Evolutionary conservation across 2,329 filamentous ascomycete genomes (phyloP), one percentile per base, ranked within the genome.

Genomic region (Neocucurbitaria cava): DNA sequence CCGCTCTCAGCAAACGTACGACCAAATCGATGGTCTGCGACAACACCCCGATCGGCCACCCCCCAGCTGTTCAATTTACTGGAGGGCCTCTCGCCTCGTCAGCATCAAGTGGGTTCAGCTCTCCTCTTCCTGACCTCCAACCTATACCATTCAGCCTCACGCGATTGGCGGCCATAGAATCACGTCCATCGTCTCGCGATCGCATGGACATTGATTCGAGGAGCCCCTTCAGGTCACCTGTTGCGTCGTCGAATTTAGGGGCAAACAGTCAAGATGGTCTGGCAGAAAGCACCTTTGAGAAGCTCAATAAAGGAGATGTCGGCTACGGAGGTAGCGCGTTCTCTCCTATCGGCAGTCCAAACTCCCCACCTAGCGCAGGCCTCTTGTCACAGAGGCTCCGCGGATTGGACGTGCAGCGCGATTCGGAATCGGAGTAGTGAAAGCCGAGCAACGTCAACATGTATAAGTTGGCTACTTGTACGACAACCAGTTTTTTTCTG

Each of bases 371-470:
- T 81, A 81, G 84, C 4, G 88, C 91, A 65, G 85, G 90, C 2
- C 75, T 95, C 15, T 77, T 95, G 15, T 90, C 90, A 10, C 86
- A 86, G 70, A 83, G 87, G 52, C 77, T 94, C 40, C 83, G 86
- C 60, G 84, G 85, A 5, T 76, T 91, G 5, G 89, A 86, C 33
- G 77, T 82, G 11, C 76, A 81, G 53, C 70, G 50, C 35, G 52
- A 61, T 35, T 49, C 58, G 17, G 57, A 61, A 15, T 38, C n/a
- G 41, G 41, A 30, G 24, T n/a, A 10, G 13, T 43, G 8, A 43
- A 43, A 30, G 24, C 38, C 21, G 13, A 23, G 6, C 24, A 24
- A 2, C 15, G 9, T 24, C 9, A 21, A 20, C 17, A 39, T 13
- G 10, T 20, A n/a, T n/a, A n/a, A n/a, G 3, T 38, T 9, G 11